Conservation (phyloP, 1,139 yeast species). For the Entelexis paramagnoliae region DNA sequence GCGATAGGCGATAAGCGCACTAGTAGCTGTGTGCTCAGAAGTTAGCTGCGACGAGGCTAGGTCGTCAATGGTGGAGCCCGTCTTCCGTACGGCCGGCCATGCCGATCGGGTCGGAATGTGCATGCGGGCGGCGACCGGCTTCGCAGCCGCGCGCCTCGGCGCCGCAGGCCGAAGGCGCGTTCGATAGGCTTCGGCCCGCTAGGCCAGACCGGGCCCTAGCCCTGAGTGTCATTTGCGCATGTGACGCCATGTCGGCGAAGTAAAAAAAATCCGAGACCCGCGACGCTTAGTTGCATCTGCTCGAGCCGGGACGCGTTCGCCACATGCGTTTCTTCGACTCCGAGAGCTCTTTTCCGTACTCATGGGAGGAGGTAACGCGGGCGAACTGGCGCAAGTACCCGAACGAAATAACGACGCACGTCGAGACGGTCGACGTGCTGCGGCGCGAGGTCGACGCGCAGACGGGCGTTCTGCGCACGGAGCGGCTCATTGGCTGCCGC, state of each 20-base stretch:
- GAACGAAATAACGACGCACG: conserved; percentile 83
- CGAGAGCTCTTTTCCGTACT: conserved; percentile 58
- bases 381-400: conserved; percentile 98
- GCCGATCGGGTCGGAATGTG: too few relatives aligned
- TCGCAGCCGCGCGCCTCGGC: too few relatives aligned
- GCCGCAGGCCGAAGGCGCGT: too few relatives aligned
- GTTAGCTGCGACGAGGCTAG: too few relatives aligned
- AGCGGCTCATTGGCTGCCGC: conserved; percentile 78
- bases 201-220: too few relatives aligned
- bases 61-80: too few relatives aligned
- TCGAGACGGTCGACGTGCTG: conserved; percentile 85
- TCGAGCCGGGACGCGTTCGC: neutral
- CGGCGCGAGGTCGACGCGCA: conserved; percentile 54
- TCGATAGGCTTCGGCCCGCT: too few relatives aligned
- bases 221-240: neutral
- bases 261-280: neutral
- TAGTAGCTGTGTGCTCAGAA: too few relatives aligned
- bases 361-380: conserved; percentile 92
- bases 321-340: conserved; percentile 70
- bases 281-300: neutral
- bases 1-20: too few relatives aligned
- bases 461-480: conserved; percentile 58
- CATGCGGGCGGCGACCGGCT: too few relatives aligned
- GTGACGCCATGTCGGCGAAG: conserved; percentile 3
- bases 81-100: too few relatives aligned